phyloP scores from a whole-genome alignment of 208 protist genomes.

The Trypanosoma conorhini region DNA sequence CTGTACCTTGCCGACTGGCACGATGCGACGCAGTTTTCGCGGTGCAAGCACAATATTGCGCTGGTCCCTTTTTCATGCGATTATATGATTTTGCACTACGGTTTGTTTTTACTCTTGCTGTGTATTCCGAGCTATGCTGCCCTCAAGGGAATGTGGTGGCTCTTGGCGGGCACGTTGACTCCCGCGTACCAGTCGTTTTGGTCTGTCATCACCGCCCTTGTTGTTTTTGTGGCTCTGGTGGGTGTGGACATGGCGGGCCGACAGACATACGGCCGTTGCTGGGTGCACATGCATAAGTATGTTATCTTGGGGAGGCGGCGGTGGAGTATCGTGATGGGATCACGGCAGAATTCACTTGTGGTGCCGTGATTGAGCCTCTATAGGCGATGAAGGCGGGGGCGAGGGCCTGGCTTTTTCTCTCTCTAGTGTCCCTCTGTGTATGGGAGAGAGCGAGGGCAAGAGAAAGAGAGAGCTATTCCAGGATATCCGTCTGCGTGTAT shows the following conservation, averaged over 20 bases:
- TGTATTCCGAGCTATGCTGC: constrained; percentile 50
- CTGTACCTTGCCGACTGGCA: constrained; percentile 82
- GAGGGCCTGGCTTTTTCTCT: constrained; percentile 9
- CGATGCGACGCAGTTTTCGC: constrained; percentile 79
- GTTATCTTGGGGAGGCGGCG: constrained; percentile 74
- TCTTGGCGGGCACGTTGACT: constrained; percentile 27
- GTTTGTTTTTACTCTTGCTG: constrained; percentile 59
- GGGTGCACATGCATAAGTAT: constrained; percentile 86
- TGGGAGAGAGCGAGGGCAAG: background rate
- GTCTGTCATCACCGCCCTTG: constrained; percentile 59
- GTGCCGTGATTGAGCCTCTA: constrained; percentile 23
- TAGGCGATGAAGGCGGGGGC: background rate
- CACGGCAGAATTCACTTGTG: constrained; percentile 50
- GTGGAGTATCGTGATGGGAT: constrained; percentile 60
- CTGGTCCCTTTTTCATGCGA: constrained; percentile 81
- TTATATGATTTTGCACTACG: constrained; percentile 66
- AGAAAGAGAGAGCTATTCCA: background rate
- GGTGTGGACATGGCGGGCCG: constrained; percentile 44
- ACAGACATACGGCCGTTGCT: constrained; percentile 44
- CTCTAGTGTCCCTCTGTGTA: background rate
- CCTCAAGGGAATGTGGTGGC: constrained; percentile 38
- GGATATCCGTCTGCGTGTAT: constrained; percentile 1
- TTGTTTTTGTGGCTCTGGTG: constrained; percentile 38
- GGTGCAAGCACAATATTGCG: constrained; percentile 89
- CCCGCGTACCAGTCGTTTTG: constrained; percentile 71